These are phyloP conservation scores for Berberis thunbergii DNA, from an alignment of 164 flowering plant genomes.

Conservation along the genomic window DNA sequence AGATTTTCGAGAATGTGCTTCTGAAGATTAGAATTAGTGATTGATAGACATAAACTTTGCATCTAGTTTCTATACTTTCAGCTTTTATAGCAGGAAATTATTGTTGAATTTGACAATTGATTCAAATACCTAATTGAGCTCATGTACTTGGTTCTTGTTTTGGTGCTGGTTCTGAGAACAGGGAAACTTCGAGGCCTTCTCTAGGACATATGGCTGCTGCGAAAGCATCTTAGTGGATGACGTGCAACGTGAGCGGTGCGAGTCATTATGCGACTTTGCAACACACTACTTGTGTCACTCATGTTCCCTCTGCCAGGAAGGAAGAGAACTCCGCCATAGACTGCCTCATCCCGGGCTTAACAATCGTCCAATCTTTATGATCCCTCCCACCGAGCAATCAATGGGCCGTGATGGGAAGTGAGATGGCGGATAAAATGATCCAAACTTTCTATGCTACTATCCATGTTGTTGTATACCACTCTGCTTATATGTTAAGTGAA, in stretches of 20 bases:
- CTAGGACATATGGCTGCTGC: slow-evolving; percentile 71
- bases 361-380: slow-evolving; percentile 59
- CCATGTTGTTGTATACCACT: no score
- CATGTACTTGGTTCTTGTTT: no score
- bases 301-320: slow-evolving; percentile 94
- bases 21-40: no score
- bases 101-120: no score
- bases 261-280: slow-evolving; percentile 67
- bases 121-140: no score
- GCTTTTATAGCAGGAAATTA: no score
- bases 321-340: slow-evolving; percentile 82
- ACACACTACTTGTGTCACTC: slow-evolving; percentile 78
- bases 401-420: slow-evolving; percentile 52
- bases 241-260: slow-evolving; percentile 62
- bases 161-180: slow-evolving; percentile 15
- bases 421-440: not conserved
- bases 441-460: no score
- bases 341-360: slow-evolving; percentile 80
- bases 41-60: no score
- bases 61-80: no score
- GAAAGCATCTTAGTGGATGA: slow-evolving; percentile 60
- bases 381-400: slow-evolving; percentile 70
- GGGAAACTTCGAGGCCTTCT: slow-evolving; percentile 82
- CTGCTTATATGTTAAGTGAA: no score
- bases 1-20: no score